Conservation (phyloP, 345 rosid genomes). For the Excoecaria agallocha region DNA sequence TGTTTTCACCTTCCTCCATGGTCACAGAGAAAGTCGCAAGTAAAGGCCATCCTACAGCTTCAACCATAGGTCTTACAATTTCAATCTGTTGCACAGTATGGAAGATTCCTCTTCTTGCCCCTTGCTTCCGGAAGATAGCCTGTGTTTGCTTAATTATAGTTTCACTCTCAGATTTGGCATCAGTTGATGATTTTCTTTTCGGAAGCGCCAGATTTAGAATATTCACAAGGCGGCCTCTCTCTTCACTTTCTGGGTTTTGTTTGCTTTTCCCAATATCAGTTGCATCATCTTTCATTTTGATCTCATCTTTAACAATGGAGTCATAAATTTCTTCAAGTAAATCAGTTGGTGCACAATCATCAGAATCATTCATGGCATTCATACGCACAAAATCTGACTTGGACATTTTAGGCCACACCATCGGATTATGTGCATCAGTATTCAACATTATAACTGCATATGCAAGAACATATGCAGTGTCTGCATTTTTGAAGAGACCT, state of each 20-base stretch:
- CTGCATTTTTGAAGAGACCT: conserved; percentile 92
- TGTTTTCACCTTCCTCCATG: conserved; percentile 98
- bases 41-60: conserved; percentile 98
- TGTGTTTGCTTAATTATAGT: conserved; percentile 88
- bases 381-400: conserved; percentile 86
- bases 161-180: conserved; percentile 81
- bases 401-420: conserved; percentile 98
- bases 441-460: conserved; percentile 98
- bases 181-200: conserved; percentile 58
- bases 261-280: conserved; percentile 52
- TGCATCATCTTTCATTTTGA: conserved; percentile 83
- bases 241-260: conserved; percentile 81
- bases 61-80: conserved; percentile 93
- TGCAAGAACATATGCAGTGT: conserved; percentile 99
- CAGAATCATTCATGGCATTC: conserved; percentile 75
- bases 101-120: conserved; percentile 85
- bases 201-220: conserved; percentile 91
- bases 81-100: conserved; percentile 71
- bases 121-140: conserved; percentile 82
- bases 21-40: conserved; percentile 97
- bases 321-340: conserved; percentile 90
- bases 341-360: conserved; percentile 75
- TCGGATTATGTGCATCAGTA: conserved; percentile 93
- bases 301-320: conserved; percentile 92
- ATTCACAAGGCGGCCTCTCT: conserved; percentile 81